phyloP scores from a whole-genome alignment of 306 rosid species.

The Luffa aegyptiaca region DNA sequence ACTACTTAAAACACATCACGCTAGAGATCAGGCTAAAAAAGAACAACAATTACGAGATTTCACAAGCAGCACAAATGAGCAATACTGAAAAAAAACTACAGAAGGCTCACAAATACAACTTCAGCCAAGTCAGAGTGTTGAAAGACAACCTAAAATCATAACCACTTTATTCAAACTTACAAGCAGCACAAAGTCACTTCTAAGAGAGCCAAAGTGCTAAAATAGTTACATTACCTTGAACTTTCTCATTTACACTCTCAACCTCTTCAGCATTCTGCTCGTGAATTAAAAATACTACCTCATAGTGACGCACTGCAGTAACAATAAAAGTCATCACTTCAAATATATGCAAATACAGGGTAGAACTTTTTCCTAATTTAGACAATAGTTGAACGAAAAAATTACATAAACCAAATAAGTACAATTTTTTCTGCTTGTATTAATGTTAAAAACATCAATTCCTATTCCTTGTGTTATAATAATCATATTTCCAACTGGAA shows the following conservation, averaged over 20 bases:
- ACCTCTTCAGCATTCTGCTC: constrained; percentile 76
- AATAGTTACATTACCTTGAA: constrained; percentile 43
- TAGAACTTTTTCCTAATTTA: background rate
- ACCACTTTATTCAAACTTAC: background rate
- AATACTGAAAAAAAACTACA: background rate
- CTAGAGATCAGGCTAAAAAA: background rate
- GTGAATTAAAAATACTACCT: constrained; percentile 73
- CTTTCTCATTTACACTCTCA: constrained; percentile 55
- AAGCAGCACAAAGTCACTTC: background rate
- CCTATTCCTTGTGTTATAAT: background rate
- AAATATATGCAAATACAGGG: background rate
- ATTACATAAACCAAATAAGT: background rate
- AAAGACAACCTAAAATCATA: background rate
- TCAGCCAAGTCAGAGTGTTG: background rate
- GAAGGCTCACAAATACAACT: background rate
- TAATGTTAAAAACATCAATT: background rate
- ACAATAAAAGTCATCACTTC: constrained; percentile 9
- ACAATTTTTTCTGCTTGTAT: background rate
- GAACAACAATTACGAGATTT: background rate
- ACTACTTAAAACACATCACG: background rate
- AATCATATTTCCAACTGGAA: background rate
- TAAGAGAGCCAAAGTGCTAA: background rate
- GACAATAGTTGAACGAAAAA: background rate
- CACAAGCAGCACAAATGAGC: background rate
- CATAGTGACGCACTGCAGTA: constrained; percentile 81